A percentile compares a stretch with the other conserved stretches of the same genome.
Evolutionary conservation across 1,284 basidiomycete genomes (phyloP).

Genomic region (Athelia sp.): DNA sequence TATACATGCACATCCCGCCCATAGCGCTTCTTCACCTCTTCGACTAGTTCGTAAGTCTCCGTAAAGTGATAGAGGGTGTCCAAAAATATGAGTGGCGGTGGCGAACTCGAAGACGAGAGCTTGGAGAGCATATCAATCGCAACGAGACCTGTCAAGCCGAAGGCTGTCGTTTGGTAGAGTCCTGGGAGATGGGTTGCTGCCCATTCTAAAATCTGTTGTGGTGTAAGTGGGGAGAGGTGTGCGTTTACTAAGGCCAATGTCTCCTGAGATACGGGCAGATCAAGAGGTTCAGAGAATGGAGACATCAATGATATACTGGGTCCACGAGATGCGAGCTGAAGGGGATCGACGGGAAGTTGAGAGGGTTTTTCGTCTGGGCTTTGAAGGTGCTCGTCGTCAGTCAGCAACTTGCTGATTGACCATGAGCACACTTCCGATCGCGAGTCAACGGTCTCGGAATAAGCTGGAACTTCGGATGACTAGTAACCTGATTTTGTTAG

Average conservation of each 20-base stretch:
- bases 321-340: too few relatives aligned
- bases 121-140: slow-evolving; percentile 91
- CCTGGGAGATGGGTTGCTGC: slow-evolving; percentile 73
- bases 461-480: too few relatives aligned
- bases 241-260: slow-evolving; percentile 70
- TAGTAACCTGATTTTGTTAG: too few relatives aligned
- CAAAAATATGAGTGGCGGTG: slow-evolving; percentile 83
- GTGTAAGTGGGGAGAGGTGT: slow-evolving; percentile 63
- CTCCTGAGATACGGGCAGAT: slow-evolving; percentile 60
- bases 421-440: too few relatives aligned
- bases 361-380: too few relatives aligned
- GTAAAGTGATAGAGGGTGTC: slow-evolving; percentile 97
- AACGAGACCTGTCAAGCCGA: slow-evolving; percentile 89
- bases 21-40: slow-evolving; percentile 77
- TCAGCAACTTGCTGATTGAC: too few relatives aligned
- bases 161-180: slow-evolving; percentile 89
- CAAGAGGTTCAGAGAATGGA: slow-evolving; percentile 37
- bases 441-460: too few relatives aligned
- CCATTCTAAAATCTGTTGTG: slow-evolving; percentile 84
- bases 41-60: slow-evolving; percentile 87
- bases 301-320: too few relatives aligned
- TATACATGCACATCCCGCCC: slow-evolving; percentile 72
- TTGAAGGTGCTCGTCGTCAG: too few relatives aligned
- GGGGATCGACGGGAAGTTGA: too few relatives aligned
- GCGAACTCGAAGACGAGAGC: slow-evolving; percentile 51